Evolutionary conservation across 2,329 filamentous ascomycete species (phyloP), one percentile per base, ranked within the genome.

Genomic region (Penicillium concentricum): DNA sequence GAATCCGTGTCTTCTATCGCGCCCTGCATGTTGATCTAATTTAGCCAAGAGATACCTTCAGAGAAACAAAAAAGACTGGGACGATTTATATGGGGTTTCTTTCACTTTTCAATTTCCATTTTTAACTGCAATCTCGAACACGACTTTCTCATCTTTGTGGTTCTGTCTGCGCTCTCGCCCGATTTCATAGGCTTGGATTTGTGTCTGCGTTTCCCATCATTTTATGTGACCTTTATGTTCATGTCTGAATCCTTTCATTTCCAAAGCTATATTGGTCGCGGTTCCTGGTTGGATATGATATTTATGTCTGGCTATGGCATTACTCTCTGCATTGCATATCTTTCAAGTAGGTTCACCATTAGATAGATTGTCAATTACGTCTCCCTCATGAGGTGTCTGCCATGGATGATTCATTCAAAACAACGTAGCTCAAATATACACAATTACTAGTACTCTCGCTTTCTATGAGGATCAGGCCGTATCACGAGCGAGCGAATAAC

Each of bases 11-110:
- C 20, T 54, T 63, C 39, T 43, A 45, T 58, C 57, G 45, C 44
- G 48, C 52, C 58, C 53, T 65, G 59, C 64, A 65, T 66, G 61
- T 64, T 58, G 56, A 66, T 64, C 58, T 65, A 58, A 65, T 62
- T 66, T 65, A 66, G 62, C 64, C 64, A 64, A 64, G 57, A 65
- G 63, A 66, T 66, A 65, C 64, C 63, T 26, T 66, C 55, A 56
- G 57, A 63, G 59, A 62, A 59, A 63, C 60, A 56, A 62, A 59
- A 63, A 60, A 58, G 61, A 59, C 41, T 42, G 47, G 59, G 59
- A 61, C 43, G 52, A 62, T 56, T 63, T 64, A 60, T 55, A 60
- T 61, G 51, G 38, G 39, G 38, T 47, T 49, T 42, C 57, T 28
- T 56, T 42, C 51, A 22, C 30, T 41, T 39, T 51, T 26, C 16